A percentile compares a stretch with the other conserved stretches of the same genome.
These are phyloP conservation scores for Pulveroboletus sp. DNA, from an alignment of 768 basidiomycete species.

Conservation along the genomic window DNA sequence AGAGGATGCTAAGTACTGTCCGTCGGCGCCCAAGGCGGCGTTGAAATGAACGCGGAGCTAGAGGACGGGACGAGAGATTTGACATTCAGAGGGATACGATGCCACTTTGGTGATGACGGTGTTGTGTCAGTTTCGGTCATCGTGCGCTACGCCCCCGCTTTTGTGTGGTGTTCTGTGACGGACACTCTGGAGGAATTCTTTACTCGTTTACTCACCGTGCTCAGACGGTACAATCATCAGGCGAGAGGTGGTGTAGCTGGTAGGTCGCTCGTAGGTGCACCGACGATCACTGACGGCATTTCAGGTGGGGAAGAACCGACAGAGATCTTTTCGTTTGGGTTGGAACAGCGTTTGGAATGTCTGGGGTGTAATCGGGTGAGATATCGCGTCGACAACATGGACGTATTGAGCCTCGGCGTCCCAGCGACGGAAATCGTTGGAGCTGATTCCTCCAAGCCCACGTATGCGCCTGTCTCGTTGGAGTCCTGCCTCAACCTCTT, in stretches of 20 bases:
- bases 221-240: conserved; percentile 64
- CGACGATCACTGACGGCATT: neutral
- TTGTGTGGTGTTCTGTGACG: no score
- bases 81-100: no score
- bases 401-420: conserved; percentile 77
- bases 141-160: no score
- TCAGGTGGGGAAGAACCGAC: conserved; percentile 55
- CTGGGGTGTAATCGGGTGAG: conserved; percentile 71
- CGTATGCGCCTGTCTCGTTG: conserved; percentile 62
- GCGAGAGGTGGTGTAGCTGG: conserved; percentile 35
- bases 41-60: no score
- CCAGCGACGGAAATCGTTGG: conserved; percentile 47
- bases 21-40: no score
- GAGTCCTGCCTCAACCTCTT: conserved; percentile 57
- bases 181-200: no score
- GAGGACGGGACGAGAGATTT: no score
- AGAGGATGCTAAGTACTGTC: no score
- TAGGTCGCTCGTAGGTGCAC: conserved; percentile 4
- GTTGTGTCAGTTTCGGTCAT: no score
- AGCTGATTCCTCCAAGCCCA: conserved; percentile 37
- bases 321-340: conserved; percentile 69
- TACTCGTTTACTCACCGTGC: no score
- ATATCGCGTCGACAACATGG: conserved; percentile 72
- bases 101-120: no score
- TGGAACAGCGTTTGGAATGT: conserved; percentile 89